Evolutionary conservation across 2,329 filamentous ascomycete genomes (phyloP), one percentile per base, ranked within the genome.

Genomic region (Cladosporium sp.): DNA sequence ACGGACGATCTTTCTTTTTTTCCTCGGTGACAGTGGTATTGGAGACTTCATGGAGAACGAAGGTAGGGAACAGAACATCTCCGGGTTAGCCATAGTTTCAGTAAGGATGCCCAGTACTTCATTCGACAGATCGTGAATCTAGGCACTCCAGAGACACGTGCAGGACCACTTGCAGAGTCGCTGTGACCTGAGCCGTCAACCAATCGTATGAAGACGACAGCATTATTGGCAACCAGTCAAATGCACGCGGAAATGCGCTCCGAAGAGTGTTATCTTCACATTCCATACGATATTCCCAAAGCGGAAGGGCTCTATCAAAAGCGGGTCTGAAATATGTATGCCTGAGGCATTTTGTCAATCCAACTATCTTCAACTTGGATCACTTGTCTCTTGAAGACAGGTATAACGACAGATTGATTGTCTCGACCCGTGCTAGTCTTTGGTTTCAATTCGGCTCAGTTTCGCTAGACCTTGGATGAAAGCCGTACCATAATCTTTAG

Each of bases 271-370:
- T 56, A 49, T 56, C 42, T 25, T 20, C 28, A 39, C 34, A 39
- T 19, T 47, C 22, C 42, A 28, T 28, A 42, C 15, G 5, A 15
- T 45, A 40, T 56, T 49, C 54, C 15, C 6, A 39, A 49, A 56
- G 43, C 42, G 54, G 54, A 56, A 47, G 30, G 14, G n/a, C 42
- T 30, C 30, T 49, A 56, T 56, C 54, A 56, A 56, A 56, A 56
- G 54, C 49, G 54, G 54, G 54, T 49, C 54, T 34, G 25, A 12
- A 25, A n/a, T n/a, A n/a, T 25, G 25, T 25, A 6, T 25, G 54
- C 54, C 54, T 56, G 40, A 56, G 54, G 54, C 54, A 39, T 25
- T 25, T 25, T 6, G 6, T 25, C 25, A 25, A 25, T 25, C 25
- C 3, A 25, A 25, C 25, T 25, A 25, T 25, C 25, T 25, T 25